These are phyloP conservation scores for Torulaspora pretoriensis DNA, from an alignment of 1,139 yeast genomes.

Conservation along the genomic window DNA sequence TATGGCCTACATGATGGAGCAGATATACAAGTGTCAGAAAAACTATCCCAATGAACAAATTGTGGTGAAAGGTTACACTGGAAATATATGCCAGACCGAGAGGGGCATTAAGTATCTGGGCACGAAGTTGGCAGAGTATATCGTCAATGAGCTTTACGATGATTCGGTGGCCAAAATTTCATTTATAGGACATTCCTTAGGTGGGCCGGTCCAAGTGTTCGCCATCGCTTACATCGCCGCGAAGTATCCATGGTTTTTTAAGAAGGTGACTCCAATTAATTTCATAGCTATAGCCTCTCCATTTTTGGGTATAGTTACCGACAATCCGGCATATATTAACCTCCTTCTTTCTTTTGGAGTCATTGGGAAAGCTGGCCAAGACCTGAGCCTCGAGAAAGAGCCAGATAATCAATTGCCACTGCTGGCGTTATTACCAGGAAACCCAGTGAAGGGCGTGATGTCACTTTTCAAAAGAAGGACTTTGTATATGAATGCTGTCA, in stretches of 20 bases:
- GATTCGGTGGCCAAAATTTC: slow-evolving; percentile 59
- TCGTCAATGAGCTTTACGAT: slow-evolving; percentile 54
- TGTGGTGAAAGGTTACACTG: slow-evolving; percentile 77
- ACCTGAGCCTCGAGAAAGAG: slow-evolving; percentile 58
- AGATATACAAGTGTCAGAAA: slow-evolving; percentile 51
- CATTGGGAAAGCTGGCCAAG: slow-evolving; percentile 93
- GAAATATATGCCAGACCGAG: slow-evolving; percentile 86
- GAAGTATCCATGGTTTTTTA: slow-evolving; percentile 70
- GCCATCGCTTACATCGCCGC: slow-evolving; percentile 78
- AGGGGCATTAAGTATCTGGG: slow-evolving; percentile 87
- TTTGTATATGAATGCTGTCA: slow-evolving; percentile 39
- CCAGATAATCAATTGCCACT: slow-evolving; percentile 49
- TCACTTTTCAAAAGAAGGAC: slow-evolving; percentile 58
- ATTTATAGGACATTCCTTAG: slow-evolving; percentile 87
- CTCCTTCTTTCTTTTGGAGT: slow-evolving; percentile 82
- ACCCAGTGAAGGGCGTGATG: slow-evolving; percentile 69
- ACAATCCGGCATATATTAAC: slow-evolving; percentile 84
- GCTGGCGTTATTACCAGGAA: slow-evolving; percentile 69
- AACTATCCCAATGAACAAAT: slow-evolving; percentile 50
- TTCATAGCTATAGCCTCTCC: slow-evolving; percentile 88
- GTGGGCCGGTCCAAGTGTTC: slow-evolving; percentile 87
- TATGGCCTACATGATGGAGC: slow-evolving; percentile 80
- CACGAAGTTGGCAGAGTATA: slow-evolving; percentile 69
- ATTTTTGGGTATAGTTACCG: slow-evolving; percentile 73
- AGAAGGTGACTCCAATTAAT: slow-evolving; percentile 65